These are phyloP conservation scores for Dactylellina sp. DNA, from an alignment of 2,329 filamentous ascomycete species.

Conservation along the genomic window DNA sequence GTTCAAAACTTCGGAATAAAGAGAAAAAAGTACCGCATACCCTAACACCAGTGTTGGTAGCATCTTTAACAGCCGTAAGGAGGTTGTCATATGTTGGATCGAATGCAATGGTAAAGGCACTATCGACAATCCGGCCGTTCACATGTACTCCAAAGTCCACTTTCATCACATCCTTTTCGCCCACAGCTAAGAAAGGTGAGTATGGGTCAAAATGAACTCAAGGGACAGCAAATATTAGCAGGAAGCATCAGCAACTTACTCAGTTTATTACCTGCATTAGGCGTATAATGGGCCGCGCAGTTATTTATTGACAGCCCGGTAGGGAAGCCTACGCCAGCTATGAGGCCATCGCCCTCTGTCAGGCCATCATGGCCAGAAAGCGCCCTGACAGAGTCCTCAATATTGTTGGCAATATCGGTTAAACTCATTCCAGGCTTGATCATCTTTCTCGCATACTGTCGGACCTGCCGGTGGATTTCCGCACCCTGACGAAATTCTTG, in stretches of 20 bases:
- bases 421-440: slow-evolving; percentile 84
- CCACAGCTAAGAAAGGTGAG: slow-evolving; percentile 64
- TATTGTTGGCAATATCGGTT: slow-evolving; percentile 86
- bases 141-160: slow-evolving; percentile 79
- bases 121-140: slow-evolving; percentile 78
- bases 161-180: slow-evolving; percentile 77
- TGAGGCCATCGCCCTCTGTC: slow-evolving; percentile 80
- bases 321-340: slow-evolving; percentile 87
- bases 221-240: neutral
- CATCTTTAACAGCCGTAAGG: slow-evolving; percentile 74
- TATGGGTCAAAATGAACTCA: neutral
- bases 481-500: slow-evolving; percentile 84
- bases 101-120: slow-evolving; percentile 76
- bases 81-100: slow-evolving; percentile 77
- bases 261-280: slow-evolving; percentile 86
- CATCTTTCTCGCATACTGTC: slow-evolving; percentile 82
- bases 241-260: slow-evolving; percentile 35
- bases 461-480: slow-evolving; percentile 89
- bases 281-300: slow-evolving; percentile 86
- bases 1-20: neutral
- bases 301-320: slow-evolving; percentile 86
- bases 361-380: slow-evolving; percentile 81
- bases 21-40: slow-evolving; percentile 62
- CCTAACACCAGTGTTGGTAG: slow-evolving; percentile 79
- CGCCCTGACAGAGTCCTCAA: slow-evolving; percentile 82